These are phyloP conservation scores for Pseudoperonospora humuli DNA, from an alignment of 352 stramenopile genomes.

Conservation along the genomic window DNA sequence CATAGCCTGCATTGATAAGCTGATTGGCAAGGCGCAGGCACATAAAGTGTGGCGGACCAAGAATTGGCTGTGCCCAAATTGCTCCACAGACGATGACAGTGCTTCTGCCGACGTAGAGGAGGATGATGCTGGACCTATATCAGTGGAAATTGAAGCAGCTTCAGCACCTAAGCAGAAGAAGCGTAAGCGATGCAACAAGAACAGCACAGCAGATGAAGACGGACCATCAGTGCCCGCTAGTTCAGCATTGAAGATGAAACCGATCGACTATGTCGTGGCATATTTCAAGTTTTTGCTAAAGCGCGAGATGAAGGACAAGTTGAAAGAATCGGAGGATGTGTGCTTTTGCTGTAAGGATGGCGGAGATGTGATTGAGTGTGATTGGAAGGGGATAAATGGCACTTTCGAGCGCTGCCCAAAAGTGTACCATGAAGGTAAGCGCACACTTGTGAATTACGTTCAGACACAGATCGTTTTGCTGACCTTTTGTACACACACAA, in stretches of 20 bases:
- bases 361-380: constrained; percentile 71
- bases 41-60: constrained; percentile 51
- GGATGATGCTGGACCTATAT: background rate
- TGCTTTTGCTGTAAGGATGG: constrained; percentile 84
- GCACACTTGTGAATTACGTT: background rate
- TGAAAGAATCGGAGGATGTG: constrained; percentile 63
- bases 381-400: constrained; percentile 44
- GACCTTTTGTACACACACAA: constrained; percentile 1
- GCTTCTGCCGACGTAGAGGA: background rate
- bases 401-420: constrained; percentile 51
- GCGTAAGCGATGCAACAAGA: constrained; percentile 28
- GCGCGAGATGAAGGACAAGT: constrained; percentile 28
- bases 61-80: constrained; percentile 62
- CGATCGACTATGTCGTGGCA: constrained; percentile 50
- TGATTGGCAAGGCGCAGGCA: constrained; percentile 48
- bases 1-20: constrained; percentile 42
- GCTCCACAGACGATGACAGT: constrained; percentile 22
- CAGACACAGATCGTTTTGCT: background rate
- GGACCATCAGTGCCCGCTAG: background rate
- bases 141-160: background rate
- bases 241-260: constrained; percentile 27
- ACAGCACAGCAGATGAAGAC: constrained; percentile 17
- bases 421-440: constrained; percentile 70
- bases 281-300: constrained; percentile 59
- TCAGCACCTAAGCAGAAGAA: constrained; percentile 34